These are phyloP conservation scores for Talaromyces pinophilus DNA, from an alignment of 2,329 filamentous ascomycete species.

Conservation along the genomic window DNA sequence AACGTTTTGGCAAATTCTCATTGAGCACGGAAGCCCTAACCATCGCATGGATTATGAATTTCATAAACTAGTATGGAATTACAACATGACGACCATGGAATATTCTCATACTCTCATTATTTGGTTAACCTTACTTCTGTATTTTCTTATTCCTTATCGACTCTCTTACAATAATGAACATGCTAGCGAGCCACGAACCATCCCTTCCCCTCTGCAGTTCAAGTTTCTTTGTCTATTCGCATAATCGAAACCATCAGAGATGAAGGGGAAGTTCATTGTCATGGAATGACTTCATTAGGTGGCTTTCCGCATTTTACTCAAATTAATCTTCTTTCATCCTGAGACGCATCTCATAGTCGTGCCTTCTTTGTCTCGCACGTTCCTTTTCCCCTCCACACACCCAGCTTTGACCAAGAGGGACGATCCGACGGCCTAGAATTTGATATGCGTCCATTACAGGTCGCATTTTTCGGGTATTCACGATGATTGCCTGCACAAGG, in stretches of 20 bases:
- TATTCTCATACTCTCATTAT: background rate
- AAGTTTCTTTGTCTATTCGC: background rate
- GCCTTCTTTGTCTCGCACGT: background rate
- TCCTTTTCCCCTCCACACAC: background rate
- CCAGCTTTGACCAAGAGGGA: background rate
- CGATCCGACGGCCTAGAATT: slow-evolving; percentile 1
- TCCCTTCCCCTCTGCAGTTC: background rate
- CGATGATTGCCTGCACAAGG: background rate
- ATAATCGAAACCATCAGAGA: background rate
- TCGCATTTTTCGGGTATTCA: background rate
- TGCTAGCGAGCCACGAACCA: background rate
- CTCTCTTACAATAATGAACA: background rate
- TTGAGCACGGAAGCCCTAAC: background rate
- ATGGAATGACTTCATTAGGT: background rate
- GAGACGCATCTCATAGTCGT: background rate
- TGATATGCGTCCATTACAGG: background rate
- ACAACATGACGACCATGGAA: too few species aligned
- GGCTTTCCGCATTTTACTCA: background rate
- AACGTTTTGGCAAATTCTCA: background rate
- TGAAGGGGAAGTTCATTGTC: background rate
- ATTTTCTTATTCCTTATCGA: background rate
- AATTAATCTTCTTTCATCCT: background rate
- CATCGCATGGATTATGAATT: background rate
- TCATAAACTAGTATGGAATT: background rate
- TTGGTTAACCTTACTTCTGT: background rate